Evolutionary conservation across 257 asterid species (phyloP), one percentile per base, ranked within the genome.

Genomic region (Pogostemon cablin): DNA sequence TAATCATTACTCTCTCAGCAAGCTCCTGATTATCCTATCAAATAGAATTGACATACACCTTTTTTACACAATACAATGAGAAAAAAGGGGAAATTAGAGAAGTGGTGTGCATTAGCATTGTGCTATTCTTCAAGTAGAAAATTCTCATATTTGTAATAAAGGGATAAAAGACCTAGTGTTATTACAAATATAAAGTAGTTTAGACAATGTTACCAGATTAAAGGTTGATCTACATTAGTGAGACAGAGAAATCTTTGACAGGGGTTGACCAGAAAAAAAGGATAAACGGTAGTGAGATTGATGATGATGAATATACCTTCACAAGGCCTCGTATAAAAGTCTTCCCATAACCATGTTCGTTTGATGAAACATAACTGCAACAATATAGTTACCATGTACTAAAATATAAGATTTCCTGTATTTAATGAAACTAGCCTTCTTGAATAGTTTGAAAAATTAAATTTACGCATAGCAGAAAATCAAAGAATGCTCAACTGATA

Each of bases 1-100:
- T 92, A 44, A 90, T 68, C 98, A 90, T 90, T 61, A 90, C 96
- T 81, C 96, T 92, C 79, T 92, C 98, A 4, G 95, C 98, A 66
- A 92, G 95, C 9, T 86, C 95, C 37, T 75, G 92, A 68, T 74
- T 83, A 48, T 88, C 96, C 98, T 92, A 84, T 54, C 7, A 3
- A 37, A 37, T 25, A 25, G 32, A 48, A 6, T 32, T 17, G 3
- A 17, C 8, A 42, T 55, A 0, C 32, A 25, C 32, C 32, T 25
- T 25, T 25, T 25, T 25, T 25, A 25, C 32, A 25, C 32, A 25
- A 25, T 25, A 25, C 32, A 25, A 25, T 25, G 32, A 1, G 32
- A 25, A 25, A 25, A 25, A 25, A 1, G 32, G 32, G 32, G 1
- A 25, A 25, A 25, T 1, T 25, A 25, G 32, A 25, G 25, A 20